Evolutionary conservation across 2,329 filamentous ascomycete species (phyloP).

Genomic region (Daldinia eschscholtzii): DNA sequence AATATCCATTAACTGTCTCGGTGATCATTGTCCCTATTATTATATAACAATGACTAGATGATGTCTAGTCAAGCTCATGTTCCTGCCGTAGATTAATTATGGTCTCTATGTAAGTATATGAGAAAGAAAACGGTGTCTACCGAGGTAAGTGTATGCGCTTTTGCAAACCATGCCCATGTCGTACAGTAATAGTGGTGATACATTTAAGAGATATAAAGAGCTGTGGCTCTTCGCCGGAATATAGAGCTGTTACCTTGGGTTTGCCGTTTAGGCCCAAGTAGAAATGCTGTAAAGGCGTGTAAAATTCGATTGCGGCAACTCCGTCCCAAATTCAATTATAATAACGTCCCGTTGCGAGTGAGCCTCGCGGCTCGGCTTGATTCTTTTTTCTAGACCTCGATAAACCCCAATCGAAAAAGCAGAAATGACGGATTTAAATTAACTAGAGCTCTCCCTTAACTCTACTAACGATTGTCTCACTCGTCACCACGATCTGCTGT

Average conservation of each 20-base stretch:
- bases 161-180: slow-evolving; percentile 7
- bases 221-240: not conserved
- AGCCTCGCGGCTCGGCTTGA: slow-evolving; percentile 21
- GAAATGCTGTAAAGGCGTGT: slow-evolving; percentile 2
- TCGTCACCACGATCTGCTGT: slow-evolving; percentile 41
- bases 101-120: slow-evolving; percentile 2
- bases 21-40: slow-evolving; percentile 8
- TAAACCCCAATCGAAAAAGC: slow-evolving; percentile 8
- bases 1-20: not conserved
- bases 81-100: not conserved
- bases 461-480: slow-evolving; percentile 42
- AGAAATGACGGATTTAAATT: not conserved
- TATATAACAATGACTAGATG: slow-evolving; percentile 4
- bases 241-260: slow-evolving; percentile 1
- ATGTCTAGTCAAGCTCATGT: slow-evolving; percentile 2
- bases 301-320: slow-evolving; percentile 8
- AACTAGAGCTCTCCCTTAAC: slow-evolving; percentile 39
- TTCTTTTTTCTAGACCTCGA: slow-evolving; percentile 12
- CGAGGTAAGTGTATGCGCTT: slow-evolving; percentile 4
- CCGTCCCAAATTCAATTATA: slow-evolving; percentile 11
- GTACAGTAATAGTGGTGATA: slow-evolving; percentile 1
- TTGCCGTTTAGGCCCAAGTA: slow-evolving; percentile 14
- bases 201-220: slow-evolving; percentile 4
- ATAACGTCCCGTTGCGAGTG: slow-evolving; percentile 5
- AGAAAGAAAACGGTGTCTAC: slow-evolving; percentile 3